Conservation (phyloP, 2,329 filamentous ascomycete species). For the Aspergillus texensis region DNA sequence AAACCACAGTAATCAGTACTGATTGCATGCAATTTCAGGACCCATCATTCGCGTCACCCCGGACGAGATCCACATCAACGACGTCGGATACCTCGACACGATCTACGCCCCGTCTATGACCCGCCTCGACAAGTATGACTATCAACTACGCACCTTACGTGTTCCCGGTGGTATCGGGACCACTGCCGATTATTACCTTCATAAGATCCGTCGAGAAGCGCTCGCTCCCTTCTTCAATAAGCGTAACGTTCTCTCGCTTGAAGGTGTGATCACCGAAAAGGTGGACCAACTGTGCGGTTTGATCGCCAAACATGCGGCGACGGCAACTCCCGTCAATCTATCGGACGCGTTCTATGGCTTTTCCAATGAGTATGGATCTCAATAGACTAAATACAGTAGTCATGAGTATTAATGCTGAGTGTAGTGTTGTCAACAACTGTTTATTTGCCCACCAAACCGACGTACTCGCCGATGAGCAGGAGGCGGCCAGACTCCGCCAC, state of each 20-base stretch:
- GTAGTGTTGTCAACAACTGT: constrained; percentile 32
- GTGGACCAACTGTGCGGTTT: constrained; percentile 20
- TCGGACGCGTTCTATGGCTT: constrained; percentile 26
- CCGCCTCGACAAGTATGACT: constrained; percentile 30
- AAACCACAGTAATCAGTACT: background rate
- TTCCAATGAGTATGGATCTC: background rate
- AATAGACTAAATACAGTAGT: too few species aligned
- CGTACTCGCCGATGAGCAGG: constrained; percentile 24
- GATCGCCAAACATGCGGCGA: background rate
- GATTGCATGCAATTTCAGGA: constrained; percentile 20
- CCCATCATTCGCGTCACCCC: constrained; percentile 44
- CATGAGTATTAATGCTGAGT: background rate
- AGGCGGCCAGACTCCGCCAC: constrained; percentile 27
- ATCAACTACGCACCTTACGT: constrained; percentile 25
- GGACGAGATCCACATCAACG: constrained; percentile 40
- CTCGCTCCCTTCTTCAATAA: constrained; percentile 37
- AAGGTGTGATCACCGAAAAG: constrained; percentile 29
- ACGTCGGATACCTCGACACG: constrained; percentile 33
- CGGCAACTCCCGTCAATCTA: constrained; percentile 20
- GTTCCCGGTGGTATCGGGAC: constrained; percentile 31
- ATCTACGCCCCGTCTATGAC: constrained; percentile 29
- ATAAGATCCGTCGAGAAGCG: constrained; percentile 33
- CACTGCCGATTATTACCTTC: constrained; percentile 30
- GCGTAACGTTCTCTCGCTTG: constrained; percentile 28
- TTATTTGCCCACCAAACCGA: constrained; percentile 31